phyloP scores from a whole-genome alignment of 306 rosid species.

The Lotus japonicus region DNA sequence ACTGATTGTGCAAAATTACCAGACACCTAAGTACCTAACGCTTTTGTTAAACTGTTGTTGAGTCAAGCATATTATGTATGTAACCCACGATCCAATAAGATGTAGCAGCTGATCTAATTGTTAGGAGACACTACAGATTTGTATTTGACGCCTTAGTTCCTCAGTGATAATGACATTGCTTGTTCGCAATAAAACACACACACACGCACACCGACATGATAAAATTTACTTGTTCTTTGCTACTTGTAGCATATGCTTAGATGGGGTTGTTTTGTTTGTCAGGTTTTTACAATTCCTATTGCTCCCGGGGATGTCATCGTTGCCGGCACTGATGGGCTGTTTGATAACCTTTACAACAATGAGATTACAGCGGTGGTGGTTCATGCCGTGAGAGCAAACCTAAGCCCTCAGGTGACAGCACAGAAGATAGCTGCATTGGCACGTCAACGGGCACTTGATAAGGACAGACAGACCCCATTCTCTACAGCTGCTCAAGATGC shows the following conservation, averaged over 20 bases:
- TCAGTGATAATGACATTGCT: background rate
- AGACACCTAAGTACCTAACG: background rate
- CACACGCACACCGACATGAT: background rate
- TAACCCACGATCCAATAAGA: background rate
- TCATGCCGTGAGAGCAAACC: conserved; percentile 73
- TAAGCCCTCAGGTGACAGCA: conserved; percentile 82
- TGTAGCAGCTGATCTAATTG: background rate
- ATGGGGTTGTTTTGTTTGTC: conserved; percentile 21
- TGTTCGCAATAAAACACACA: background rate
- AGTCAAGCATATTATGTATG: background rate
- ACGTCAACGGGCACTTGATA: conserved; percentile 86
- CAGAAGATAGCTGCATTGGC: conserved; percentile 99
- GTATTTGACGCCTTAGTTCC: background rate
- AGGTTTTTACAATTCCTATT: conserved; percentile 86
- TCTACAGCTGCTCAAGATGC: conserved; percentile 99
- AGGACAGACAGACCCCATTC: conserved; percentile 85
- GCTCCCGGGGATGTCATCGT: conserved; percentile 79
- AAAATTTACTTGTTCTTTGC: too few species aligned
- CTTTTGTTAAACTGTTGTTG: background rate
- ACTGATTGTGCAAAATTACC: background rate
- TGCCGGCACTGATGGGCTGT: conserved; percentile 93
- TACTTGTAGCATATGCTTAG: conserved; percentile 6
- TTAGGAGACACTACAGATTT: background rate
- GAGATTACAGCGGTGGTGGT: conserved; percentile 94
- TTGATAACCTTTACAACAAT: conserved; percentile 82